Base-by-base conservation (phyloP, 208 protist species). In the Wallacemonas sp. region DNA sequence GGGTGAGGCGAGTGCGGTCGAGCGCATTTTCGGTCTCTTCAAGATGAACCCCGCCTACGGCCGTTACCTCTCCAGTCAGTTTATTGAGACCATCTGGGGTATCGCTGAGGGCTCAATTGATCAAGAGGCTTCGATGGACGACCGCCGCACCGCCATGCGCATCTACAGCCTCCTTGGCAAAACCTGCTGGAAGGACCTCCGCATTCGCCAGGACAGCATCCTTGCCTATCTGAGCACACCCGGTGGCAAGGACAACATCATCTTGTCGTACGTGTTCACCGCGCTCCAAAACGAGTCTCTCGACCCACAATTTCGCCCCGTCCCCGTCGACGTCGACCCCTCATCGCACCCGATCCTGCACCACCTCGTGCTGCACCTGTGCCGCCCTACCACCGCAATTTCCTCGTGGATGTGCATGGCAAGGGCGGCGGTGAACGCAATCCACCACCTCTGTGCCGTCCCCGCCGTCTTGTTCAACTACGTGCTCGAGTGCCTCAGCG, bases 81-180 rank as follows among this genome's bases (percentile, higher is more conserved):
- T 96, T 68, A 77, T 96, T 22, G 91, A 96, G 49, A 81, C 91
- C 16, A 55, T 96, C 1, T 96, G 91, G 89, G 79, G 85, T 28
- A 89, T 94, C 31, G 88, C 85, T 26, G 86, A 94, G 44, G 91
- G 91, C 31, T 78, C 86, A 18, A 65, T 90, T 12, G 85, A 91
- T 67, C 55, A 71, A 14, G 74, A 83, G 29, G 76, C 74, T 5
- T 66, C 61, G n/a, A 42, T 81, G 41, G 69, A 73, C 38, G 87
- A 96, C 52, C 80, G 84, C 22, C 86, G 91, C 2, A 87, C 83
- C 23, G 91, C 91, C n/a, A 93, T 94, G 86, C 84, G 84, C 25
- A 70, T 96, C 41, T 96, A 94, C 79, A 91, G 86, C 49, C 48
- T 96, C 36, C 67, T 96, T n/a, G 84, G 81, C 61, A 84, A 82